Evolutionary conservation across 148 eudicot genomes (phyloP).

Genomic region (Diospyros lotus): DNA sequence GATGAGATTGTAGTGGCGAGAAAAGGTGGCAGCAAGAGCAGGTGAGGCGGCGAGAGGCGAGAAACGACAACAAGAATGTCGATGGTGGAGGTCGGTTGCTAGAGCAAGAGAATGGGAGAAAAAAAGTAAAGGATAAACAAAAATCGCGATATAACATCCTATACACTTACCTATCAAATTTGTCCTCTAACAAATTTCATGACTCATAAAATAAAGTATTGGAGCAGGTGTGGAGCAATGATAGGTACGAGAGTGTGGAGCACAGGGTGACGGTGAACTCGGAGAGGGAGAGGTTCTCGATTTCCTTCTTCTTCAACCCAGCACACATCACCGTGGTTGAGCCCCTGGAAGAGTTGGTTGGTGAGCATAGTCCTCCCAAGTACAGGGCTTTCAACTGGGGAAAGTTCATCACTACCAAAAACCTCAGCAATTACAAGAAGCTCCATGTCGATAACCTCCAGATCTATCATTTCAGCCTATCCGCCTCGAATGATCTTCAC

Average conservation of each 20-base stretch:
- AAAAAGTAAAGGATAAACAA: too few relatives aligned
- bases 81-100: too few relatives aligned
- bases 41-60: too few relatives aligned
- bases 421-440: conserved; percentile 49
- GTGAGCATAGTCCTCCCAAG: conserved; percentile 35
- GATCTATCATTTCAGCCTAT: not conserved
- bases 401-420: conserved; percentile 35
- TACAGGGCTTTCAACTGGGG: conserved; percentile 54
- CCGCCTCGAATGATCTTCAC: too few relatives aligned
- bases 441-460: conserved; percentile 49
- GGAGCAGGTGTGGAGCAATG: conserved; percentile 68
- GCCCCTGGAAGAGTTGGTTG: conserved; percentile 53
- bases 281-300: conserved; percentile 42
- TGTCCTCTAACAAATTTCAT: too few relatives aligned
- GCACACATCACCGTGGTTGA: conserved; percentile 45
- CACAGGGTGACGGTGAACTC: conserved; percentile 48
- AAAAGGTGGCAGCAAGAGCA: too few relatives aligned
- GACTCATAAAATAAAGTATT: not conserved
- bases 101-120: too few relatives aligned
- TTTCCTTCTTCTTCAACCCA: conserved; percentile 49
- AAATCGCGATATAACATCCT: too few relatives aligned
- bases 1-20: too few relatives aligned
- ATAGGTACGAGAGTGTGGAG: conserved; percentile 61
- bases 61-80: too few relatives aligned
- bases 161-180: too few relatives aligned